These are phyloP conservation scores for Sideroxylon spinosum DNA, from an alignment of 179 eudicot species.

Conservation along the genomic window DNA sequence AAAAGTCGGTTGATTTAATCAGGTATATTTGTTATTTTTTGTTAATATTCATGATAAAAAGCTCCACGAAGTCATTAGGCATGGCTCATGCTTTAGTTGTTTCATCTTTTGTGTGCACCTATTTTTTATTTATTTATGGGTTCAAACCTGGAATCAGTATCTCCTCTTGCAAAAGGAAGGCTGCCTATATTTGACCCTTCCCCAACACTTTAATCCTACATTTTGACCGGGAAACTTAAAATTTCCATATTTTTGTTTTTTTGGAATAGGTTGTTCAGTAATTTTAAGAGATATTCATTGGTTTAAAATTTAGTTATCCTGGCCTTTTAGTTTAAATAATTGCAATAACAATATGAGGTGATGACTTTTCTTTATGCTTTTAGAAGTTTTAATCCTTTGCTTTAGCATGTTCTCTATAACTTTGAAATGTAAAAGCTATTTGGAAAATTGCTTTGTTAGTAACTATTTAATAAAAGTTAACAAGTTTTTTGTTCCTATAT, in stretches of 20 bases:
- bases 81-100: background rate
- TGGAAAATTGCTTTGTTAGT: background rate
- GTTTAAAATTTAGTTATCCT: background rate
- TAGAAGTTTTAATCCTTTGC: background rate
- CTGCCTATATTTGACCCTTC: no score
- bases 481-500: no score
- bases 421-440: background rate
- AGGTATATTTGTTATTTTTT: slow-evolving; percentile 33
- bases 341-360: background rate
- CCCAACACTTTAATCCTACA: no score
- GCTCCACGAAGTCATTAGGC: background rate
- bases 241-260: background rate
- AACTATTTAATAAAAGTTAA: background rate
- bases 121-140: no score
- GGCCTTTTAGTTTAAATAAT: background rate
- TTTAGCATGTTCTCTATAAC: slow-evolving; percentile 2
- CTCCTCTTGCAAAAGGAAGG: no score
- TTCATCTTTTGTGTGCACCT: background rate
- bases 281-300: slow-evolving; percentile 5
- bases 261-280: background rate
- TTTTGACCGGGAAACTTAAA: background rate
- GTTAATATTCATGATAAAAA: background rate
- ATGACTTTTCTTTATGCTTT: background rate
- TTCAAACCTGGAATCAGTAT: no score
- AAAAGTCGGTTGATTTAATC: slow-evolving; percentile 37